A percentile compares a stretch with the other conserved stretches of the same genome.
Evolutionary conservation across 257 asterid species (phyloP).

Genomic region (Euphrasia confusa): DNA sequence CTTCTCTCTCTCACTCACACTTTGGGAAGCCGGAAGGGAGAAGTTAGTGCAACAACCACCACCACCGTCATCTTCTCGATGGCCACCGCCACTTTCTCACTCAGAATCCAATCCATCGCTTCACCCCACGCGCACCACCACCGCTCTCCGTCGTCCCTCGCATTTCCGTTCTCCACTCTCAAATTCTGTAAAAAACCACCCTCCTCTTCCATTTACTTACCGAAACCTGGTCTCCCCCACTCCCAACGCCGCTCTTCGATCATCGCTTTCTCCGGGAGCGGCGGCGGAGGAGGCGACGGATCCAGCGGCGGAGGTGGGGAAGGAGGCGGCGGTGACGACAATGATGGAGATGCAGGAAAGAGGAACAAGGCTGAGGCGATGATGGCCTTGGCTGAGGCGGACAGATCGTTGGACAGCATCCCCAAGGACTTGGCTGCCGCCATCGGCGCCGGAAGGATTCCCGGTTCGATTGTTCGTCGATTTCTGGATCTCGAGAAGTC

Average conservation of each 20-base stretch:
- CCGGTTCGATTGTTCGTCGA: constrained; percentile 52
- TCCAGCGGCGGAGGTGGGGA: constrained; percentile 21
- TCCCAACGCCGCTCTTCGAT: constrained; percentile 32
- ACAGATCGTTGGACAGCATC: constrained; percentile 71
- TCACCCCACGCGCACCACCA: constrained; percentile 25
- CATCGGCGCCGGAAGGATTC: constrained; percentile 73
- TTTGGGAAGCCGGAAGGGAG: not conserved
- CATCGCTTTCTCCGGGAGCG: constrained; percentile 33
- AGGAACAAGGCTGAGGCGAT: constrained; percentile 71
- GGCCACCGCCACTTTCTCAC: constrained; percentile 34
- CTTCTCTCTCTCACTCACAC: not conserved
- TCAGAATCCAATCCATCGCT: constrained; percentile 24
- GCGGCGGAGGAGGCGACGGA: constrained; percentile 27
- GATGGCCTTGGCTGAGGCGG: constrained; percentile 69
- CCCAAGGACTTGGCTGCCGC: constrained; percentile 84
- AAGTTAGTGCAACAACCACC: not conserved
- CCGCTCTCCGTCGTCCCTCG: constrained; percentile 24
- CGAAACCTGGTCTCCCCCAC: constrained; percentile 25
- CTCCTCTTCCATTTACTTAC: constrained; percentile 27
- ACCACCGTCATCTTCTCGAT: constrained; percentile 5
- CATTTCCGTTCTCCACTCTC: constrained; percentile 26
- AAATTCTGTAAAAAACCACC: constrained; percentile 18
- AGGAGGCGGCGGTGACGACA: constrained; percentile 6
- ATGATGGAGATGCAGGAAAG: constrained; percentile 59
- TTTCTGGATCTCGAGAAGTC: constrained; percentile 80